Base-by-base conservation (phyloP, 305 asterid genomes). In the Lippia alba region DNA sequence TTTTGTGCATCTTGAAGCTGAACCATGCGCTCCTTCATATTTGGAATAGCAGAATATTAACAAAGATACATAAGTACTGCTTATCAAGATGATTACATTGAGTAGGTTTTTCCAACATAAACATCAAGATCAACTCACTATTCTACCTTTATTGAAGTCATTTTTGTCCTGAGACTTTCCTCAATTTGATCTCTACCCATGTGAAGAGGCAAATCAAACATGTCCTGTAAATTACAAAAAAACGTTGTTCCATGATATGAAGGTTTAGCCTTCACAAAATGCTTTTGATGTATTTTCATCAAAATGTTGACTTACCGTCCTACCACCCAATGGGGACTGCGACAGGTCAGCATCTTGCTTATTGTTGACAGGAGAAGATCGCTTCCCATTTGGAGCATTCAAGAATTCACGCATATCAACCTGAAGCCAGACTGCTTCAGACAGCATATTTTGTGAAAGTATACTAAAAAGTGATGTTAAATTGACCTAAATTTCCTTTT, bases 1-100 rank as follows among this genome's bases (percentile, higher is more conserved):
- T 87, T 85, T 33, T 90, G 88, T 73, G 86, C 92, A 85, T 92
- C 99, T 87, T 90, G 98, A 56, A 92, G 91, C 80, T 90, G 97
- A 85, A 80, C 84, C 96, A 92, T 85, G 46, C 97, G 96, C 80
- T 92, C 99, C 99, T 95, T 80, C 84, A 79, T 71, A 73, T 66
- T 56, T 40, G 40, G 72, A 66, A 46, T 10, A 61, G 66, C 36
- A 61, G 53, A 66, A 54, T 17, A n/a, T 49, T 9, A 24, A 45
- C 9, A 71, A 30, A 33, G 17, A 56, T 5, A 17, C 0, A 60
- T 40, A 12, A 20, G 12, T 14, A 16, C 24, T 51, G 58, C 64
- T 39, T 6, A 16, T 14, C 24, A 50, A 12, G 36, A 20, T 24
- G 39, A 40, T 36, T 60, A 61, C 2, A 57, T 41, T 41, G 33